A percentile compares a stretch with the other conserved stretches of the same genome.
These are phyloP conservation scores for Graphiopsis chlorocephala DNA, from an alignment of 2,329 filamentous ascomycete genomes.

Conservation along the genomic window DNA sequence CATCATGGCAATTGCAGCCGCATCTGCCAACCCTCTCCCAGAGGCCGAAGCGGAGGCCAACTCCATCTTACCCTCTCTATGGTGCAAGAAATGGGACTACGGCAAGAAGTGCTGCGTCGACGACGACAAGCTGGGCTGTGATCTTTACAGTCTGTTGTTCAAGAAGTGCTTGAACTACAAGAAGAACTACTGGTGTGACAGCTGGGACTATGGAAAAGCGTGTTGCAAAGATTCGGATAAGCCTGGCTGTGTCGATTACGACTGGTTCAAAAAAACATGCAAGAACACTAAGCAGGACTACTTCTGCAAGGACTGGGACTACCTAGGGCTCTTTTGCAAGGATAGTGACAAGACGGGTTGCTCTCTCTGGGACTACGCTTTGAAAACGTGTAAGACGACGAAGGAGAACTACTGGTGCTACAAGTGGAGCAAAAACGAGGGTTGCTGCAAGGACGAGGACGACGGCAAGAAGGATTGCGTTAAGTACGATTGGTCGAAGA, in stretches of 20 bases:
- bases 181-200: constrained; percentile 9
- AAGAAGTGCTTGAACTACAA: constrained; percentile 5
- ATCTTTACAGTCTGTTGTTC: neutral
- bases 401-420: constrained; percentile 7
- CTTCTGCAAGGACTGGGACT: constrained; percentile 6
- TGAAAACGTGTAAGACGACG: neutral
- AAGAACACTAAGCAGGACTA: neutral
- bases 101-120: constrained; percentile 3
- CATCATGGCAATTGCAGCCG: constrained; percentile 3
- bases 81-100: constrained; percentile 8
- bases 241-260: constrained; percentile 1
- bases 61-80: neutral
- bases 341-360: constrained; percentile 27
- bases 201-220: neutral
- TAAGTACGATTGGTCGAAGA: neutral
- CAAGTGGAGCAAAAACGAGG: constrained; percentile 1
- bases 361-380: neutral
- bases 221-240: constrained; percentile 6
- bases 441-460: constrained; percentile 6
- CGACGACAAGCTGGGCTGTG: constrained; percentile 3
- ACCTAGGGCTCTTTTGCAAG: constrained; percentile 21
- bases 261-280: neutral
- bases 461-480: constrained; percentile 3
- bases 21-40: constrained; percentile 6
- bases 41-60: neutral